A percentile compares a stretch with the other conserved stretches of the same genome.
These are phyloP conservation scores for Pittosporum tobira DNA, from an alignment of 129 eudicot genomes.

Conservation along the genomic window DNA sequence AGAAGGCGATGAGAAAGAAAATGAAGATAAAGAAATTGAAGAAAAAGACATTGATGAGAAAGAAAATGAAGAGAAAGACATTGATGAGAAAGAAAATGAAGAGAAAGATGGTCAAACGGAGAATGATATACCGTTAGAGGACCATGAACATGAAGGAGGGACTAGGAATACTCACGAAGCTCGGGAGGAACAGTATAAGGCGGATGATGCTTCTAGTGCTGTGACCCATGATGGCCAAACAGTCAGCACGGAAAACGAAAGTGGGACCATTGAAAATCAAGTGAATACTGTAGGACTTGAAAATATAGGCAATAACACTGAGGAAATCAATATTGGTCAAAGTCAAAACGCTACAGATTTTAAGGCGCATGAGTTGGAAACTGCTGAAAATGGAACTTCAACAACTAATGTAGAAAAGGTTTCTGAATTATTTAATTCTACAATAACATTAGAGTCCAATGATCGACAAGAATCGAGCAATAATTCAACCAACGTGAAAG, in stretches of 20 bases:
- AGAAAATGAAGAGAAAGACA: constrained; percentile 6
- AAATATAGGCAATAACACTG: constrained; percentile 12
- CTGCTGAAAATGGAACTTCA: constrained; percentile 11
- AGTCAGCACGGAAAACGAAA: constrained; percentile 24
- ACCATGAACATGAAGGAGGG: constrained; percentile 37
- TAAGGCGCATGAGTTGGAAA: constrained; percentile 14
- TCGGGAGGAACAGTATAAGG: constrained; percentile 82
- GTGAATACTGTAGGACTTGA: constrained; percentile 7
- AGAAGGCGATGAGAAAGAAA: constrained; percentile 23
- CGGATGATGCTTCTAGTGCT: constrained; percentile 97
- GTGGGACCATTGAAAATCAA: constrained; percentile 18
- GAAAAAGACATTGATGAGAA: constrained; percentile 21
- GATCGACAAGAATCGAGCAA: constrained; percentile 20
- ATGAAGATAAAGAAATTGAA: constrained; percentile 26
- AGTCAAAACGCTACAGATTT: constrained; percentile 13
- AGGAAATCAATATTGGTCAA: constrained; percentile 10
- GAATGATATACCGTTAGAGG: constrained; percentile 23
- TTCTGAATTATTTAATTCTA: constrained; percentile 9
- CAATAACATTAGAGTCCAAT: constrained; percentile 7
- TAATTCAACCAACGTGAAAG: neutral
- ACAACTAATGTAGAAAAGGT: constrained; percentile 14
- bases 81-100: constrained; percentile 20
- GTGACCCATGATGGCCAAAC: constrained; percentile 55
- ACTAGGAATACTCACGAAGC: constrained; percentile 41
- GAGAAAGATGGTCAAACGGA: constrained; percentile 23